These are phyloP conservation scores for Fusarium citri DNA, from an alignment of 2,329 filamentous ascomycete genomes.

Conservation along the genomic window DNA sequence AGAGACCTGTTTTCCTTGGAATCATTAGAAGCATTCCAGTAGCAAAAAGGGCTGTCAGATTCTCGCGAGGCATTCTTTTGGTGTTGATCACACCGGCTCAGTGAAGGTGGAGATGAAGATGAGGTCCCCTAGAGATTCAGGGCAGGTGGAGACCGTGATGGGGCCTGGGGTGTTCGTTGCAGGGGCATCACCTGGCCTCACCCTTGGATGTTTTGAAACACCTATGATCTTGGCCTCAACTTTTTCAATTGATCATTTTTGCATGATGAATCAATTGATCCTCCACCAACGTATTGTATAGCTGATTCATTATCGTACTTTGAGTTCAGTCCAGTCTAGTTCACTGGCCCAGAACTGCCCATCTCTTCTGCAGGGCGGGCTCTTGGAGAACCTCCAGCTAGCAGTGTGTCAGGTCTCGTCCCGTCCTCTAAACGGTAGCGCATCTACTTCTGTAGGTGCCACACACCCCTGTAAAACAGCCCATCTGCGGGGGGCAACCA, in stretches of 20 bases:
- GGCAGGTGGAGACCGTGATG: neutral
- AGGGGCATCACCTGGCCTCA: slow-evolving; percentile 11
- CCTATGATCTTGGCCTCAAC: neutral
- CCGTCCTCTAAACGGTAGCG: slow-evolving; percentile 5
- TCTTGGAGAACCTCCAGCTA: neutral
- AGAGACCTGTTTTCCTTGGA: neutral
- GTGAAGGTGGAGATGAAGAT: neutral
- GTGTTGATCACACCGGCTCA: slow-evolving; percentile 4
- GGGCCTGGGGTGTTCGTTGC: neutral
- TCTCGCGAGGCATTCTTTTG: neutral
- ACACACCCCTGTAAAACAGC: slow-evolving; percentile 23
- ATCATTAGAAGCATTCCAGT: slow-evolving; percentile 7
- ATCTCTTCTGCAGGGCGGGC: neutral
- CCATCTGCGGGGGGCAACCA: slow-evolving; percentile 1
- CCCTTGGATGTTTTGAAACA: slow-evolving; percentile 29
- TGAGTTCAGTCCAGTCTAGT: neutral
- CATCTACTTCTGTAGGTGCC: slow-evolving; percentile 2
- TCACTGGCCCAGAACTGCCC: neutral
- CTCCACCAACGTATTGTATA: neutral
- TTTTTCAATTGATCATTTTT: neutral
- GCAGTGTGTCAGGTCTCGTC: neutral
- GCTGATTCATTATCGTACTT: neutral
- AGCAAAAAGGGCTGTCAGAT: neutral
- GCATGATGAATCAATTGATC: slow-evolving; percentile 7
- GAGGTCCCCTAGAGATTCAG: neutral